Base-by-base conservation (phyloP, 2,329 filamentous ascomycete species). In the Chaetoscypha palmicola region DNA sequence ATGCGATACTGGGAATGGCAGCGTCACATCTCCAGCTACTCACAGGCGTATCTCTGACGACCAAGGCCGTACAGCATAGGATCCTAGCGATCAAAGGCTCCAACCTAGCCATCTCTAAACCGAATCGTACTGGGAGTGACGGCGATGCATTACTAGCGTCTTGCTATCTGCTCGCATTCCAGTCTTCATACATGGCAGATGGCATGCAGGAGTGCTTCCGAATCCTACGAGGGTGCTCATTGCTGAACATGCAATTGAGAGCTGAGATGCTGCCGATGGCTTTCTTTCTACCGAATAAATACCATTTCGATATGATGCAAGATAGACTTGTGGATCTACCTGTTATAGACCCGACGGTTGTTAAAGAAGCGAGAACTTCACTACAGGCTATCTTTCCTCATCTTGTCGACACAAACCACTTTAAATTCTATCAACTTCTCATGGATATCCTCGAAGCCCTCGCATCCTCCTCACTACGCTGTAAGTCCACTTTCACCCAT, bases 1-100 rank as follows among this genome's bases (percentile, higher is more conserved):
- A 86, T 58, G 78, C 81, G 3, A 79, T 86, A 39, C 70, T 84
- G 0, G 80, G 79, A 10, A 71, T 83, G 47, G 71, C 81, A 1
- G 83, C 82, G 23, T 84, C 81, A 0, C 77, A 85, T 50, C 69
- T 86, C 3, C 69, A 68, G 47, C 70, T 84, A 14, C 62, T 72
- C 11, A 66, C 72, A 11, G 51, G 49, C 10, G 38, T 37, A 11
- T 42, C 49, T 9, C 38, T 55, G 2, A 33, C 24, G 9, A 22
- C 48, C 2, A 70, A 74, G 22, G 80, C 81, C 32, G 76, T 85
- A 64, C 67, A 67, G 26, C 81, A 86, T 59, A 77, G 81, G 16
- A 65, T 83, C 41, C 76, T 81, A 46, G 80, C 82, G 4, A 76
- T 85, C 54, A 72, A 72, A 47, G 71, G 76, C 4, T 75, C 81